Base-by-base conservation (phyloP, 495 filamentous ascomycete genomes). In the Aspergillus bertholletiae region DNA sequence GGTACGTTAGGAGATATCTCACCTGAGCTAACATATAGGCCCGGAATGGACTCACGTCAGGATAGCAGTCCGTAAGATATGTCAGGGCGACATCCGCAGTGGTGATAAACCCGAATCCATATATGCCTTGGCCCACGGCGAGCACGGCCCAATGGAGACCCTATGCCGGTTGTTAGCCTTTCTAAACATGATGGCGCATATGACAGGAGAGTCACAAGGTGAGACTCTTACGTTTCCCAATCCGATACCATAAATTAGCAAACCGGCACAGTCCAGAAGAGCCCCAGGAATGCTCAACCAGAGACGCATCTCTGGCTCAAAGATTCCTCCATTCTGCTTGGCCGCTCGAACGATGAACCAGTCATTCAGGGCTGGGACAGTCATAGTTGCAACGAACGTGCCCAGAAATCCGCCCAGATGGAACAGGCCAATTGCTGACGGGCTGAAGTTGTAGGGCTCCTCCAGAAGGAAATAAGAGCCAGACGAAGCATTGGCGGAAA, bases 301-400 rank as follows among this genome's bases (percentile, higher is more conserved):
- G 11, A 75, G 65, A 37, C 72, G 68, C 59, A 71, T 69, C 53
- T 77, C 75, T 0, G 73, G 63, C 54, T 79, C 74, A 30, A 69
- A 68, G 27, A 77, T 63, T 47, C 73, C 74, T 7, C 62, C 60
- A 39, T 76, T 74, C 22, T 62, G 64, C 47, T 70, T 70, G 4
- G 75, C 66, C 5, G 62, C 48, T 51, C 57, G 61, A 8, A 75
- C 41, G 34, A 72, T 67, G 12, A 53, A 64, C 58, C 64, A 69
- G 46, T 76, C 75, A 37, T 61, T 69, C 23, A 76, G 27, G 11
- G 56, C 56, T 8, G 74, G 74, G 46, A 68, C 63, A 24, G 59
- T 62, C 9, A 69, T 46, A 45, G 67, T 63, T 7, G 68, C 72
- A n/a, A 76, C 47, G 17, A 71, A 35, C 13, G 62, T 64, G 6